Evolutionary conservation across 129 eudicot species (phyloP).

Genomic region (Pittosporum tobira): DNA sequence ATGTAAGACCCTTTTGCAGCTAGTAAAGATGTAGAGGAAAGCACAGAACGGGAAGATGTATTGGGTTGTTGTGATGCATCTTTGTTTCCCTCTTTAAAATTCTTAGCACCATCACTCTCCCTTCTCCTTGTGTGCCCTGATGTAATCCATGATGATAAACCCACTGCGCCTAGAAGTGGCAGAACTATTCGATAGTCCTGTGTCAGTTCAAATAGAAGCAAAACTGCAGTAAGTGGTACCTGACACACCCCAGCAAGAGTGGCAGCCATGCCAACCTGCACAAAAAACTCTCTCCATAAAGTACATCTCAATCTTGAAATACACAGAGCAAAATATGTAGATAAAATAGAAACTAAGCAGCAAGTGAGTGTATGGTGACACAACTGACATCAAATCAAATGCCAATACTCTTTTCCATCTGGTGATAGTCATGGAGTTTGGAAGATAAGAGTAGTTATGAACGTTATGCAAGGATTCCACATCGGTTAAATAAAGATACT

Average conservation of each 20-base stretch:
- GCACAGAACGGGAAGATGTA: slow-evolving; percentile 14
- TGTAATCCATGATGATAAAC: slow-evolving; percentile 82
- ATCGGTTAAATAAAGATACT: too few species aligned
- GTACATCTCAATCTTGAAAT: not conserved
- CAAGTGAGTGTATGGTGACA: not conserved
- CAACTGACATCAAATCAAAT: not conserved
- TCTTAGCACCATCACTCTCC: slow-evolving; percentile 9
- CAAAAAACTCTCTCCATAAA: slow-evolving; percentile 3
- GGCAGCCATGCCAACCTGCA: slow-evolving; percentile 98
- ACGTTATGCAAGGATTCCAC: too few species aligned
- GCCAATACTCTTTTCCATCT: not conserved
- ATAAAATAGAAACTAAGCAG: not conserved
- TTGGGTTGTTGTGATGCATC: slow-evolving; percentile 9
- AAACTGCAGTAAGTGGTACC: slow-evolving; percentile 82
- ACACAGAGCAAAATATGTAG: not conserved
- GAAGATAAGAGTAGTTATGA: too few species aligned
- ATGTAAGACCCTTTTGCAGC: slow-evolving; percentile 13
- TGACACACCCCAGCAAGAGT: slow-evolving; percentile 98
- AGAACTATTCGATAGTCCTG: slow-evolving; percentile 92
- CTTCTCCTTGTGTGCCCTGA: slow-evolving; percentile 43
- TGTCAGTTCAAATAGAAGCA: slow-evolving; percentile 87
- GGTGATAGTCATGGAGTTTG: not conserved
- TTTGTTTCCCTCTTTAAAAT: slow-evolving; percentile 15
- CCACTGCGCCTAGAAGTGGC: slow-evolving; percentile 91
- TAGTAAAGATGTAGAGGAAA: slow-evolving; percentile 9